Evolutionary conservation across 176 grass and related monocot genomes (phyloP).

Genomic region (Phoenix dactylifera): DNA sequence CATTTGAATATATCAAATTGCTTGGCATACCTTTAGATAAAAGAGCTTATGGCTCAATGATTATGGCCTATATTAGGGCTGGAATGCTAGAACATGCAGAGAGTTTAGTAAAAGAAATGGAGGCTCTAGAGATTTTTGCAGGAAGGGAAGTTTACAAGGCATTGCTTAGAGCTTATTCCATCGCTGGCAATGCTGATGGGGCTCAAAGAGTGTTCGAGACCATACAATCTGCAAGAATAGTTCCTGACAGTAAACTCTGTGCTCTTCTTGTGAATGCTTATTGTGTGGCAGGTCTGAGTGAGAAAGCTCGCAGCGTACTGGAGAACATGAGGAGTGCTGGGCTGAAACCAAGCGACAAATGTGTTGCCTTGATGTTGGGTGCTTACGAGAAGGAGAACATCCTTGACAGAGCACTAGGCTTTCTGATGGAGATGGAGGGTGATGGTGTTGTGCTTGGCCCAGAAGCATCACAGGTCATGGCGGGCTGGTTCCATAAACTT

Average conservation of each 20-base stretch:
- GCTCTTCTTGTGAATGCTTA: slow-evolving; percentile 81
- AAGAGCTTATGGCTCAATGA: slow-evolving; percentile 65
- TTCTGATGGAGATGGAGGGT: slow-evolving; percentile 71
- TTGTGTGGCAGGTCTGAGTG: slow-evolving; percentile 29
- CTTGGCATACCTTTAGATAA: slow-evolving; percentile 59
- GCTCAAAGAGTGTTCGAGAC: slow-evolving; percentile 56
- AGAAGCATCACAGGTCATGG: slow-evolving; percentile 46
- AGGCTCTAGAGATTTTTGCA: slow-evolving; percentile 42
- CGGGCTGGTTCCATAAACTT: slow-evolving; percentile 55
- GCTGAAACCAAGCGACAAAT: slow-evolving; percentile 48
- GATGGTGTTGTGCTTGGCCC: slow-evolving; percentile 33
- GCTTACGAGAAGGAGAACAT: slow-evolving; percentile 42
- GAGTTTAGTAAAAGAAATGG: slow-evolving; percentile 48
- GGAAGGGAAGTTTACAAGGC: slow-evolving; percentile 86
- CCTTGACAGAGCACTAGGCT: slow-evolving; percentile 50
- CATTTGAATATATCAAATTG: slow-evolving; percentile 57
- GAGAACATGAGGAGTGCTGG: slow-evolving; percentile 51
- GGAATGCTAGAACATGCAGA: slow-evolving; percentile 57
- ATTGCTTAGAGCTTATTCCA: slow-evolving; percentile 74
- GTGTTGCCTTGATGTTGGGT: slow-evolving; percentile 36
- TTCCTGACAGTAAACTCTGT: slow-evolving; percentile 54
- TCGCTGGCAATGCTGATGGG: slow-evolving; percentile 47
- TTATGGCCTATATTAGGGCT: slow-evolving; percentile 81
- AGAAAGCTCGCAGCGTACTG: slow-evolving; percentile 35
- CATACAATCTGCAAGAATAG: slow-evolving; percentile 59